Evolutionary conservation across 2,329 filamentous ascomycete genomes (phyloP), one percentile per base, ranked within the genome.

Genomic region (Sarocladiaceae sp.): DNA sequence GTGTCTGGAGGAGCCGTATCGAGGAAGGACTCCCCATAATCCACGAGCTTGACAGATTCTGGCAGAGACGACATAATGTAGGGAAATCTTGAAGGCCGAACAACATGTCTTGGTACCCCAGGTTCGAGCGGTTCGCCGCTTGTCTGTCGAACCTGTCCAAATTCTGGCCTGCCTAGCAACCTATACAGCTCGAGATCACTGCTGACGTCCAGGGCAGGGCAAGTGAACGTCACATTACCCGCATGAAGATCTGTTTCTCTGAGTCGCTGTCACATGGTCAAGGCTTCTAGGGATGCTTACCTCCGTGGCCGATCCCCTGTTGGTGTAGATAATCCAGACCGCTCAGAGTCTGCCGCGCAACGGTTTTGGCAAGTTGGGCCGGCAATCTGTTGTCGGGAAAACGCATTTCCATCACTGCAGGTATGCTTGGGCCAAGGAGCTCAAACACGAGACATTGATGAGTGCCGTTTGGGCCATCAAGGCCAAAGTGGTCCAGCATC

Each of bases 391-490:
- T 16, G 18, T 44, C 45, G 6, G 24, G 44, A 23, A 13, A 53
- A 26, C 26, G 35, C 16, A 34, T 33, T 4, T 40, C 47, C 18
- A 55, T 10, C 33, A 34, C 6, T 33, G 32, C 16, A 54, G 44
- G 33, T 50, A 15, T 45, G 45, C 9, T 58, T 40, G n/a, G 52
- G 53, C 56, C 60, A 51, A 62, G 56, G 6, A 56, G 50, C 18
- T 61, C 51, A 32, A 57, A 55, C 2, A 63, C 53, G 6, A 59
- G 49, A 32, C 57, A 62, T 2, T 55, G 45, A 42, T 62, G 61
- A 1, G 43, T 47, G 3, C 60, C 59, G 13, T 63, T 60, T 2
- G 59, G 59, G 5, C 61, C 58, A 1, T 45, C 16, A 31, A 58
- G 53, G 15, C 53, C 45, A 23, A 64, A 63, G 34, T 44, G 40